Evolutionary conservation across 306 rosid genomes (phyloP), one percentile per base, ranked within the genome.

Genomic region (Vachellia pachyceras): DNA sequence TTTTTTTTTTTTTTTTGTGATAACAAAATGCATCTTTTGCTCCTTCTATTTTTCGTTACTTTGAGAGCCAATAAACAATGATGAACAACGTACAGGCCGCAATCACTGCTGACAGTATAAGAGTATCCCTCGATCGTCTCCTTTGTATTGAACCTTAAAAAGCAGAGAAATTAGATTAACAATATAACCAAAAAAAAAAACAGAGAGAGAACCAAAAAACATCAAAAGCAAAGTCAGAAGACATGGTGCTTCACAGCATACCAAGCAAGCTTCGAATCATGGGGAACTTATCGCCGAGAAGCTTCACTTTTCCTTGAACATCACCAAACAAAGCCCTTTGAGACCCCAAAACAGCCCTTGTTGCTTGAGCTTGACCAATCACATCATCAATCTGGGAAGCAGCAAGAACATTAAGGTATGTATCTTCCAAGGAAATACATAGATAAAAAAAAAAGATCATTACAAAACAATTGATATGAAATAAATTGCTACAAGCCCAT

Each of bases 351-450:
- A 89, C 97, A 44, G 94, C 81, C 76, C 94, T 89, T 77, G 99
- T 92, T 68, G 97, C 91, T 89, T 96, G 98, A 86, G 99, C 99
- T 87, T 96, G 99, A 90, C 94, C 89, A 84, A 96, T 96, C 84
- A 96, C 99, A 37, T 93, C 99, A 84, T 96, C 99, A 79, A 96
- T 96, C 98, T 96, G 85, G 22, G 49, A 76, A 73, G 61, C 39
- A 66, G 45, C 49, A 47, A 45, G 72, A 64, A 84, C 40, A 63
- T 75, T 73, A 69, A 81, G 66, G 69, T 25, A 60, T 1, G 52
- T 65, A 61, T 50, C 67, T 49, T 75, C 41, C 63, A 75, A 36
- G 74, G 22, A 76, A 33, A 49, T 49, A 47, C 11, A 23, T 8
- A 47, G 81, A 65, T 55, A 29, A 29, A 29, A 61, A 8, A 45